A percentile compares a stretch with the other conserved stretches of the same genome.
Evolutionary conservation across 1,139 yeast genomes (phyloP).

Genomic region (Meyerozyma guilliermondii): DNA sequence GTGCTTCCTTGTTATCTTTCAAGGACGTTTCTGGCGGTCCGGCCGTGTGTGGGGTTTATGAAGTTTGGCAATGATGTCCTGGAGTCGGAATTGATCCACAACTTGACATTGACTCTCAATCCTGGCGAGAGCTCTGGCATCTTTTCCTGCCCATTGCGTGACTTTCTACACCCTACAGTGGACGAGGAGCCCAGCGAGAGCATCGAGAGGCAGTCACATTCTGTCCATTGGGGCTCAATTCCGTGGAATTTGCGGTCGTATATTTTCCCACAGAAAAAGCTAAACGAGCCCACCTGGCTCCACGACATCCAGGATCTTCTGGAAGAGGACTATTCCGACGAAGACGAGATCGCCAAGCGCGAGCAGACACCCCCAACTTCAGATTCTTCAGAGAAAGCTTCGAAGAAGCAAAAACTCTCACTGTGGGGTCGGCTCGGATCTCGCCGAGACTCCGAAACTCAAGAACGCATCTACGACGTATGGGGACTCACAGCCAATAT

Average conservation of each 20-base stretch:
- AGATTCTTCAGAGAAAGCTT: slow-evolving; percentile 4
- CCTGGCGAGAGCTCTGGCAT: slow-evolving; percentile 71
- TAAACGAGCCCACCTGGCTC: slow-evolving; percentile 60
- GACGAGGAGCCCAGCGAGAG: slow-evolving; percentile 36
- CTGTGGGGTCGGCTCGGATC: slow-evolving; percentile 43
- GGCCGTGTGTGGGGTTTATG: slow-evolving; percentile 75
- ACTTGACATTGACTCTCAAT: slow-evolving; percentile 42
- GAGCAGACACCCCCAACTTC: slow-evolving; percentile 2
- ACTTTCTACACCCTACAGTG: slow-evolving; percentile 45
- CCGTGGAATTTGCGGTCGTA: slow-evolving; percentile 62
- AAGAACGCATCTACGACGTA: slow-evolving; percentile 55
- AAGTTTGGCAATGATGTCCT: slow-evolving; percentile 15
- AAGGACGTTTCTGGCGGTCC: slow-evolving; percentile 74
- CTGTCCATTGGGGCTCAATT: slow-evolving; percentile 63
- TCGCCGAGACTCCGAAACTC: slow-evolving; percentile 31
- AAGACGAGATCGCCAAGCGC: slow-evolving; percentile 6
- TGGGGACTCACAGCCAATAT: slow-evolving; percentile 94
- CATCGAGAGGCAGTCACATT: slow-evolving; percentile 35
- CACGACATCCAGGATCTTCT: slow-evolving; percentile 49
- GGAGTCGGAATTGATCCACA: slow-evolving; percentile 20
- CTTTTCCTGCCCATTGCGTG: slow-evolving; percentile 64
- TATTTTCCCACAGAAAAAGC: slow-evolving; percentile 52
- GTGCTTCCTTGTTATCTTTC: slow-evolving; percentile 72
- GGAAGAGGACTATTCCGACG: slow-evolving; percentile 29
- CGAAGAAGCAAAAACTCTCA: slow-evolving; percentile 11